phyloP scores from a whole-genome alignment of 257 asterid species.

The Lithospermum erythrorhizon region DNA sequence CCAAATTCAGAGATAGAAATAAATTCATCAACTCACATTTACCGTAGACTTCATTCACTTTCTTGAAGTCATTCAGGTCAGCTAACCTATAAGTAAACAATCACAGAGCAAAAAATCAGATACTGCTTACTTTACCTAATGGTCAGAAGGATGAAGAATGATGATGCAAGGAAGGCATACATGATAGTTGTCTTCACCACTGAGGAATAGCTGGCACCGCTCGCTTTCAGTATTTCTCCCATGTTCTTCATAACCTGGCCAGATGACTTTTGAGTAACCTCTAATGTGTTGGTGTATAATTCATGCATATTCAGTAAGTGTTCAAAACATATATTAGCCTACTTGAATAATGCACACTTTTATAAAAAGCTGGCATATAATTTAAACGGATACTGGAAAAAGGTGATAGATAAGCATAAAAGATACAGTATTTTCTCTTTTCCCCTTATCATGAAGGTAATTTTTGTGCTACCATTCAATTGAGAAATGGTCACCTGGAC shows the following conservation, averaged over 20 bases:
- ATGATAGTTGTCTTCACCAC: slow-evolving; percentile 98
- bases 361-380: no score
- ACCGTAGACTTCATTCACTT: slow-evolving; percentile 85
- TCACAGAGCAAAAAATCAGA: background rate
- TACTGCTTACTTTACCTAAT: background rate
- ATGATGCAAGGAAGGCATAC: slow-evolving; percentile 21
- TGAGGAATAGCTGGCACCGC: slow-evolving; percentile 77
- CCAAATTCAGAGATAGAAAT: background rate
- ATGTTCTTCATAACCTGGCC: slow-evolving; percentile 81
- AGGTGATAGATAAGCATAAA: no score
- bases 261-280: slow-evolving; percentile 9
- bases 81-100: slow-evolving; percentile 59
- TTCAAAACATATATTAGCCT: background rate
- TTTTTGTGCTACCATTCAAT: no score
- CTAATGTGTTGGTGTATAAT: slow-evolving; percentile 3
- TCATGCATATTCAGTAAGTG: background rate
- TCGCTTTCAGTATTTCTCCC: slow-evolving; percentile 96
- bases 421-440: no score
- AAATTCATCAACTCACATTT: slow-evolving; percentile 56
- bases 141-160: background rate
- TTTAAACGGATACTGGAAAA: background rate
- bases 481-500: no score
- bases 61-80: slow-evolving; percentile 91
- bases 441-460: no score
- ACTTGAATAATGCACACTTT: background rate